Base-by-base conservation (phyloP, 148 eudicot genomes). In the Nepenthes mirabilis region DNA sequence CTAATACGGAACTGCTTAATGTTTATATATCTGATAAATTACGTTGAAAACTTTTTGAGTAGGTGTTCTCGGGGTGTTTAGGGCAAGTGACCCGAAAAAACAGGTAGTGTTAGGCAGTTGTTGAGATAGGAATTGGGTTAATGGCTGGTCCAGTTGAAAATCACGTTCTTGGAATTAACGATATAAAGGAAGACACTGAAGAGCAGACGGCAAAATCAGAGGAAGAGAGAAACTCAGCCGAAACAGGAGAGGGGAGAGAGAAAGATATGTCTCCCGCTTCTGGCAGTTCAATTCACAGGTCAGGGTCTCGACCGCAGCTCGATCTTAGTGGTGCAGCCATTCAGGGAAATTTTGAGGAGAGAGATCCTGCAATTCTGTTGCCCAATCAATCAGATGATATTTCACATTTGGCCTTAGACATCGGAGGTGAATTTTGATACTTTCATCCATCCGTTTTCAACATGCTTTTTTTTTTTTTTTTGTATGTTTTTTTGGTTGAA, bases 301-400 rank as follows among this genome's bases (percentile, higher is more conserved):
- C 91, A 2, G 63, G 82, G 49, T 93, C 95, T 5, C 60, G 98
- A 68, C 98, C 96, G 1, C 98, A 86, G 72, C 80, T 93, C 36
- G 98, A 93, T 66, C 75, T 93, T 9, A 86, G 81, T 74, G 84
- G 93, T 3, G 98, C 98, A 13, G 98, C 95, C 5, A 93, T 93
- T 72, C 87, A 88, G 51, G 98, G 98, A 40, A 93, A 84, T 71
- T 88, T 84, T 49, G 98, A 93, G 77, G 98, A 83, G 61, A 86
- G 60, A 68, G 87, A 93, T 52, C 98, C 98, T 12, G 76, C 95
- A 11, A 93, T 93, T 67, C 71, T 93, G 48, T 78, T 93, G 75
- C 98, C 98, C 61, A 93, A 93, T 79, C 98, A 93, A 72, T 83
- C 95, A 79, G 98, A 93, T 86, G 98, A 93, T 70, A 88, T 88